Evolutionary conservation across 2,329 filamentous ascomycete genomes (phyloP), one percentile per base, ranked within the genome.

Genomic region (Aspergillus brasiliensis): DNA sequence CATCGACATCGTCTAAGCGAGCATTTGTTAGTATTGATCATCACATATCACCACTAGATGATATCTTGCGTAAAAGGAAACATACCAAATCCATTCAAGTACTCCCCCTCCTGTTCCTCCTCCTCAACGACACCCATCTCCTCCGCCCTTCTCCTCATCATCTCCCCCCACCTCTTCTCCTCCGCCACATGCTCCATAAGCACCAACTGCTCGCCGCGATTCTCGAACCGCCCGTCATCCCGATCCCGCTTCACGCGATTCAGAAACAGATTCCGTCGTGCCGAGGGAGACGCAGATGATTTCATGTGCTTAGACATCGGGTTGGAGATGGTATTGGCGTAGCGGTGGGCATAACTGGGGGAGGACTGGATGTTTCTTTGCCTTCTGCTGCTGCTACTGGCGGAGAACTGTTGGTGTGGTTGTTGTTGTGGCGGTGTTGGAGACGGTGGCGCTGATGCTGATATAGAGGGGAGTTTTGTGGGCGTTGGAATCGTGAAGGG

Each of bases 201-300:
- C 71, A 73, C 75, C 60, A 76, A 73, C 72, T 73, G 78, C 67
- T 74, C 82, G 64, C 73, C 77, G 63, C 71, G 76, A 63, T 68
- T 69, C 61, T 77, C 73, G 57, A 76, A 77, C 7, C 75, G 72
- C 0, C 69, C 72, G 37, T 70, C 67, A 13, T 79, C 76, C 28
- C 79, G 75, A 44, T 74, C 73, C n/a, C 67, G 68, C 51, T 73
- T 75, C 17, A 81, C 71, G 21, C 75, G 73, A 62, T 79, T 79
- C 3, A 80, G 65, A 57, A 80, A 81, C 47, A 72, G 69, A 21
- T 70, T 71, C 53, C 76, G 76, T 25, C 75, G 72, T 34, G 74
- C 71, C 5, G 71, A 62, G 3, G 66, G 68, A 2, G 70, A 68
- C 0, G 67, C 62, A 2, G 71, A 63, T 1, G 63, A 59, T 7